Evolutionary conservation across 2,329 filamentous ascomycete species (phyloP), one percentile per base, ranked within the genome.

Genomic region (Ascochyta fabae): DNA sequence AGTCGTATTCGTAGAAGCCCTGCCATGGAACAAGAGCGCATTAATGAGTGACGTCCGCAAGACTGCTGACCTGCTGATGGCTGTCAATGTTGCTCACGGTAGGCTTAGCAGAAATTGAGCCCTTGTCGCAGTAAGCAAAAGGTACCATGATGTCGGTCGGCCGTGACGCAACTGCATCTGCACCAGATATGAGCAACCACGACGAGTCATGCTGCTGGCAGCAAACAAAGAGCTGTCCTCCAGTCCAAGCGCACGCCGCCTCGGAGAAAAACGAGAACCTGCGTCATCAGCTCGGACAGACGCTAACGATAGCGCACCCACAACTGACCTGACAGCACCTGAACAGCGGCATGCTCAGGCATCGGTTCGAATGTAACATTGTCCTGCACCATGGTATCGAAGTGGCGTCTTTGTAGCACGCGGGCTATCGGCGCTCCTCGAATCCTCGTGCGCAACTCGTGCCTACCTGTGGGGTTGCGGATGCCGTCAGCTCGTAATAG

Each of bases 401-500:
- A 56, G 42, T 56, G 47, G 53, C 47, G 47, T 10, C n/a, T 26
- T 29, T 39, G 47, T 56, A 47, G 31, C 36, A 56, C 42, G 19
- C 43, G 26, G 26, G 33, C 48, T 43, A 35, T 31, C 26, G 5
- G 36, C 22, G 12, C 23, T 47, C 42, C 26, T 43, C 38, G 38
- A 56, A 48, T 56, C 31, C 48, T 43, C 47, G 53, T 42, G 53
- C 42, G 47, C 31, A 13, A 45, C 38, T 56, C 46, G 47, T 55
- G 53, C 29, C 9, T 23, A 12, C 19, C 16, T 56, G 53, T 51
- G 53, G 53, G 53, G 43, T 47, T 48, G 43, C 33, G 15, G 33
- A 38, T 49, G 35, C 53, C 15, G 42, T 47, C 40, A 56, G 47
- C 53, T 56, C 53, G 53, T 56, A 44, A 42, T 50, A 16, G 39